Conservation (phyloP, 2,329 filamentous ascomycete genomes). For the Fusarium nodosum region DNA sequence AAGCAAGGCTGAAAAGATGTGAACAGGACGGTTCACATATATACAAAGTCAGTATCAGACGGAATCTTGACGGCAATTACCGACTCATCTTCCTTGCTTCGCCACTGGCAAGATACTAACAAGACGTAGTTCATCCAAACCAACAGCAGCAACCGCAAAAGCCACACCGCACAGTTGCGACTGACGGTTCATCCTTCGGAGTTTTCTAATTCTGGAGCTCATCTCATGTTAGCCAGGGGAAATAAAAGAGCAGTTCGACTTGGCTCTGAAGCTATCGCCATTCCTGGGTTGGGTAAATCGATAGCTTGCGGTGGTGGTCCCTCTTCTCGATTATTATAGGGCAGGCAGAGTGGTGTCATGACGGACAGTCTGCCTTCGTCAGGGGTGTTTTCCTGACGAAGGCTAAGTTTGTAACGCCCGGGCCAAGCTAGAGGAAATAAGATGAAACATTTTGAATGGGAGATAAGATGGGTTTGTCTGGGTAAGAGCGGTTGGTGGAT, state of each 20-base stretch:
- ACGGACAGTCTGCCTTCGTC: slow-evolving; percentile 10
- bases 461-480: slow-evolving; percentile 2
- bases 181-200: slow-evolving; percentile 1
- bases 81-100: slow-evolving; percentile 15
- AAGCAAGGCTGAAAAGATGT: neutral
- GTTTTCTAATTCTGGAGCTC: slow-evolving; percentile 20
- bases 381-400: slow-evolving; percentile 5
- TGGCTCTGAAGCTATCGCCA: slow-evolving; percentile 35
- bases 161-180: slow-evolving; percentile 8
- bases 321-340: neutral
- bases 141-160: neutral
- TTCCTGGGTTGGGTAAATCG: slow-evolving; percentile 33
- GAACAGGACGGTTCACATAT: slow-evolving; percentile 23
- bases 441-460: slow-evolving; percentile 22
- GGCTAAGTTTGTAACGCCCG: slow-evolving; percentile 4
- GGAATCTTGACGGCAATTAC: slow-evolving; percentile 15
- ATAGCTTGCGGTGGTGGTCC: slow-evolving; percentile 33
- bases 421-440: slow-evolving; percentile 20
- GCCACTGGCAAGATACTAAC: slow-evolving; percentile 10
- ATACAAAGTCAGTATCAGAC: neutral
- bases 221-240: slow-evolving; percentile 16
- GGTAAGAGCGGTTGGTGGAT: neutral
- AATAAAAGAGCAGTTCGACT: neutral
- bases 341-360: slow-evolving; percentile 7
- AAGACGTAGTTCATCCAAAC: neutral